A percentile compares a stretch with the other conserved stretches of the same genome.
phyloP scores from a whole-genome alignment of 768 basidiomycete genomes.

The Chalciporus pseudorubinellus region DNA sequence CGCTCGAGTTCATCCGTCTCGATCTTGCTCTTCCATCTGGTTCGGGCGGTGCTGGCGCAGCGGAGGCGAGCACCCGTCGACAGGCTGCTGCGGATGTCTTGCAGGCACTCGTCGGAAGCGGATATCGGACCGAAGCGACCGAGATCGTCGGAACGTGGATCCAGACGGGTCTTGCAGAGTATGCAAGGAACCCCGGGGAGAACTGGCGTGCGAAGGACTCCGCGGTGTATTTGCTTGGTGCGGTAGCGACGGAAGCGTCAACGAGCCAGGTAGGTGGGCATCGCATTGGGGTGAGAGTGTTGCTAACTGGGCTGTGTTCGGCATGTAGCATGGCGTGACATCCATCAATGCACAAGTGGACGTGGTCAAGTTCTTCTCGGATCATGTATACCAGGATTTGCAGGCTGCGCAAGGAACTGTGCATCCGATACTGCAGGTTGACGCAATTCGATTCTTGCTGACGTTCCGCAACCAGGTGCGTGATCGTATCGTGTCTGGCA shows the following conservation, averaged over 20 bases:
- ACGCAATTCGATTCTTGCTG: slow-evolving; percentile 91
- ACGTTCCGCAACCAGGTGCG: slow-evolving; percentile 94
- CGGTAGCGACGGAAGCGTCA: slow-evolving; percentile 85
- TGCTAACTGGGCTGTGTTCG: neutral
- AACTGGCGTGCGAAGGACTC: slow-evolving; percentile 94
- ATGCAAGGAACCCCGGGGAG: slow-evolving; percentile 53
- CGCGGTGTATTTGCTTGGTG: slow-evolving; percentile 91
- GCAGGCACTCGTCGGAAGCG: slow-evolving; percentile 78
- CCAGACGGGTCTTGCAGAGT: slow-evolving; percentile 64
- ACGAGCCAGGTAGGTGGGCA: slow-evolving; percentile 66
- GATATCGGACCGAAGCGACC: slow-evolving; percentile 84
- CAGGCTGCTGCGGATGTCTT: slow-evolving; percentile 97
- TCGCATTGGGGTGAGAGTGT: slow-evolving; percentile 2
- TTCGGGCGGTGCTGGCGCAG: slow-evolving; percentile 39
- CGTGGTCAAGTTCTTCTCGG: slow-evolving; percentile 93
- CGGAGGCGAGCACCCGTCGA: slow-evolving; percentile 80
- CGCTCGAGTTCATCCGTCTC: slow-evolving; percentile 88
- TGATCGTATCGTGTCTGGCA: neutral
- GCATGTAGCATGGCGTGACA: slow-evolving; percentile 80
- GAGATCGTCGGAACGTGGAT: slow-evolving; percentile 88
- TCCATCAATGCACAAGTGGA: slow-evolving; percentile 90
- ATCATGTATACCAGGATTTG: slow-evolving; percentile 85
- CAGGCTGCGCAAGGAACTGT: slow-evolving; percentile 64
- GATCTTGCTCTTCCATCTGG: slow-evolving; percentile 69
- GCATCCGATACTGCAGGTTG: slow-evolving; percentile 91